Percentiles rank a stretch among this genome's conserved stretches.
Conservation (phyloP, 805 yeast species). For the Starmerella bombi region DNA sequence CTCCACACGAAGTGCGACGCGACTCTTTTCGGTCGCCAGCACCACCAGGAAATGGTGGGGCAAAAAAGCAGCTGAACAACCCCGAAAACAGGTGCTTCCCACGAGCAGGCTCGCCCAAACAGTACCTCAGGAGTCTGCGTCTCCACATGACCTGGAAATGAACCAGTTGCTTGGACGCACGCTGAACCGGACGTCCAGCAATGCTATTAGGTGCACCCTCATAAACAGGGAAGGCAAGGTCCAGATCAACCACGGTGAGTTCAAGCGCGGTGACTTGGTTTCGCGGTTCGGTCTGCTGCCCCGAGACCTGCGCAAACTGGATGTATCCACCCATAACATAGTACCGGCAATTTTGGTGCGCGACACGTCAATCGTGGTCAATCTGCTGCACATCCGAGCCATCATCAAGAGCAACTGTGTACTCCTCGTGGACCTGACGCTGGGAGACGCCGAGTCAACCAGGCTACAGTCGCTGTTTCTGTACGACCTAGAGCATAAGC, state of each 20-base stretch:
- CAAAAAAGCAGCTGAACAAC: no score
- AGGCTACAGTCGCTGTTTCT: slow-evolving; percentile 61
- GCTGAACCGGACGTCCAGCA: slow-evolving; percentile 20
- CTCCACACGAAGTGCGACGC: no score
- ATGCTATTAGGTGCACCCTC: slow-evolving; percentile 62
- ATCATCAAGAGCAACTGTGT: slow-evolving; percentile 69
- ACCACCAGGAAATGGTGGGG: no score
- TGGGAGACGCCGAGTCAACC: slow-evolving; percentile 38
- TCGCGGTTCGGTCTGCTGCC: slow-evolving; percentile 70
- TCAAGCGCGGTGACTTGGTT: slow-evolving; percentile 60
- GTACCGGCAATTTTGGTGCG: slow-evolving; percentile 83
- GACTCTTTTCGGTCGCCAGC: no score
- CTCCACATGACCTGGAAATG: slow-evolving; percentile 14
- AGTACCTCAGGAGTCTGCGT: no score
- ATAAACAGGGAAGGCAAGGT: slow-evolving; percentile 61
- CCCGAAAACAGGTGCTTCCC: no score
- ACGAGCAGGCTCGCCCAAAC: no score
- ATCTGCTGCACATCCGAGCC: slow-evolving; percentile 78
- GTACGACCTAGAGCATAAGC: slow-evolving; percentile 62
- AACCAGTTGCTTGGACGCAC: slow-evolving; percentile 21
- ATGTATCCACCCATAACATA: slow-evolving; percentile 64
- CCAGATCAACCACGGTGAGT: slow-evolving; percentile 53
- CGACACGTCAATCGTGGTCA: slow-evolving; percentile 61
- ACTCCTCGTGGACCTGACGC: slow-evolving; percentile 60
- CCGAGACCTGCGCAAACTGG: slow-evolving; percentile 80